These are phyloP conservation scores for Diaporthe eres DNA, from an alignment of 2,329 filamentous ascomycete genomes.

Conservation along the genomic window DNA sequence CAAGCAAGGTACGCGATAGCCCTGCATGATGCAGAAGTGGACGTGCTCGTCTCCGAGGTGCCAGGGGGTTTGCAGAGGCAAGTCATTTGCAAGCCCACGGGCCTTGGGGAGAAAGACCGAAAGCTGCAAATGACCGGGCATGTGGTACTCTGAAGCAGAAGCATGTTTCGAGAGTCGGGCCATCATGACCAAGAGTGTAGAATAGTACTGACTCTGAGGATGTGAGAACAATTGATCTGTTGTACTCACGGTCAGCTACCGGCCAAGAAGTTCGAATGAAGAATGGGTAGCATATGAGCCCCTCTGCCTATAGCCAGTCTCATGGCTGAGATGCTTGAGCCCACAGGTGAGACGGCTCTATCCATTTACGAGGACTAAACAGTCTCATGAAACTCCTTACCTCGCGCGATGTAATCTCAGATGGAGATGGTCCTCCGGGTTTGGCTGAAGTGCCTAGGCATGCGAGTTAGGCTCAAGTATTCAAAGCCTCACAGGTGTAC, in stretches of 20 bases:
- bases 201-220: constrained; percentile 19
- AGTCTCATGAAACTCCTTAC: constrained; percentile 50
- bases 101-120: background rate
- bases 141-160: background rate
- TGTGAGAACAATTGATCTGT: constrained; percentile 16
- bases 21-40: constrained; percentile 22
- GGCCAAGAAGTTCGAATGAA: background rate
- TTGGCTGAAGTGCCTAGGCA: constrained; percentile 50
- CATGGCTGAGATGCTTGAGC: background rate
- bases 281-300: background rate
- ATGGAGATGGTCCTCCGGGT: constrained; percentile 81
- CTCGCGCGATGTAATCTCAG: constrained; percentile 87
- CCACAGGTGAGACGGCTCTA: background rate
- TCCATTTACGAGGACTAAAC: background rate
- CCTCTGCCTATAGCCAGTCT: background rate
- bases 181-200: background rate
- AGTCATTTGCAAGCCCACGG: background rate
- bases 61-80: background rate
- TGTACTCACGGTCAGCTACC: background rate
- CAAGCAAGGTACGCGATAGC: constrained; percentile 18
- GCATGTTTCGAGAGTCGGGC: background rate
- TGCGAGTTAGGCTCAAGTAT: constrained; percentile 1
- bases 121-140: background rate
- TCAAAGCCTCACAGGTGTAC: background rate
- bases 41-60: background rate